These are phyloP conservation scores for Fusarium mexicanum DNA, from an alignment of 2,329 filamentous ascomycete species.

Conservation along the genomic window DNA sequence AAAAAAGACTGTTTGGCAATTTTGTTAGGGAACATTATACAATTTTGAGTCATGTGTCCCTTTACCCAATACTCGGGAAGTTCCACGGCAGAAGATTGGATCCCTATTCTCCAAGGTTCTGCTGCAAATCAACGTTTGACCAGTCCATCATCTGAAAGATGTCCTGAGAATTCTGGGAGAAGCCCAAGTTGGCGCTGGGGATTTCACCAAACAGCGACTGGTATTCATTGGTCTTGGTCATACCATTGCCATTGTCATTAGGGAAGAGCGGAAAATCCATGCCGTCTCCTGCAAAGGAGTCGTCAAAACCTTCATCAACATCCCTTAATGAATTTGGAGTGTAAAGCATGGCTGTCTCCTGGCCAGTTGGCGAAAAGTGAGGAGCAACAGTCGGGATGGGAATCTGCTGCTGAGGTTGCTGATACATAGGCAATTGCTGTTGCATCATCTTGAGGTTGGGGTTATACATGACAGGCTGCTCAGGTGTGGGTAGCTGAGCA, in stretches of 20 bases:
- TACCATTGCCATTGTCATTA: slow-evolving; percentile 41
- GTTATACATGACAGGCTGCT: slow-evolving; percentile 51
- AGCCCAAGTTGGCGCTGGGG: slow-evolving; percentile 61
- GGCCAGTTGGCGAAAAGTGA: slow-evolving; percentile 75
- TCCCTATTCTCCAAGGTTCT: slow-evolving; percentile 46
- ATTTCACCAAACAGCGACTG: slow-evolving; percentile 61
- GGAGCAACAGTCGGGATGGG: slow-evolving; percentile 44
- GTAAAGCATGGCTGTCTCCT: slow-evolving; percentile 74
- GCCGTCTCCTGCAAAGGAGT: slow-evolving; percentile 57
- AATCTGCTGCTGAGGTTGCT: slow-evolving; percentile 41
- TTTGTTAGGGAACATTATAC: slow-evolving; percentile 31
- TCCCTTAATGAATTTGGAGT: slow-evolving; percentile 70
- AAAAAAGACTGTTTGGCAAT: slow-evolving; percentile 31
- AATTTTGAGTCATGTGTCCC: slow-evolving; percentile 32
- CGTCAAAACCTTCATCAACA: slow-evolving; percentile 73
- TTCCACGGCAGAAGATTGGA: background rate
- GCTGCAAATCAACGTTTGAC: slow-evolving; percentile 48
- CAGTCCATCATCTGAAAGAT: slow-evolving; percentile 59
- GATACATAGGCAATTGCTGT: slow-evolving; percentile 52
- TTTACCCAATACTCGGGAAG: slow-evolving; percentile 6
- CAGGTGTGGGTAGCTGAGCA: slow-evolving; percentile 54
- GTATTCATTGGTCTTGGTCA: slow-evolving; percentile 46
- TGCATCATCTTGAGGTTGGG: slow-evolving; percentile 52
- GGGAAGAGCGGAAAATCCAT: slow-evolving; percentile 74
- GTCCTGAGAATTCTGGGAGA: slow-evolving; percentile 63